Conservation (phyloP, 768 basidiomycete genomes). For the Termitomyces sp. region DNA sequence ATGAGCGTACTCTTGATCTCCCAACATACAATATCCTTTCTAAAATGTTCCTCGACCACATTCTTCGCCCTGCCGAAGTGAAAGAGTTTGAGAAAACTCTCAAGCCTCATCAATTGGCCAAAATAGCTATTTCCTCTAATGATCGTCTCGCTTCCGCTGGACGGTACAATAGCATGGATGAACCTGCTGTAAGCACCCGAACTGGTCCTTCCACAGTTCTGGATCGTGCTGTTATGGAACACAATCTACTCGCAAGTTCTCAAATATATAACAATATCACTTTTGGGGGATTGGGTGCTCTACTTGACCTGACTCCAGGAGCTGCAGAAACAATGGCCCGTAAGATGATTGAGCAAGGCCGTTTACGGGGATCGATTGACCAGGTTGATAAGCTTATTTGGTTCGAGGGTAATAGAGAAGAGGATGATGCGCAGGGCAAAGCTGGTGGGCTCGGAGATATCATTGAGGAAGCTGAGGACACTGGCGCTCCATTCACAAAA, state of each 20-base stretch:
- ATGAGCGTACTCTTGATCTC: constrained; percentile 81
- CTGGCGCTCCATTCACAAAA: constrained; percentile 86
- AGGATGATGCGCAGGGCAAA: constrained; percentile 90
- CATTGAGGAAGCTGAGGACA: constrained; percentile 81
- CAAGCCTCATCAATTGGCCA: constrained; percentile 92
- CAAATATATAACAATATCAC: constrained; percentile 98
- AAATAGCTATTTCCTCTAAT: constrained; percentile 77
- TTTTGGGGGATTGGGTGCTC: constrained; percentile 85
- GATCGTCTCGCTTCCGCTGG: constrained; percentile 69
- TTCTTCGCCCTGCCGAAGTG: constrained; percentile 85
- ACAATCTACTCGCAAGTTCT: constrained; percentile 94
- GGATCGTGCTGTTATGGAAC: constrained; percentile 97
- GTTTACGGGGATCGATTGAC: constrained; percentile 89
- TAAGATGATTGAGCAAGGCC: constrained; percentile 97
- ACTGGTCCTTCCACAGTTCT: constrained; percentile 94
- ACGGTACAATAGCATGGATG: constrained; percentile 49
- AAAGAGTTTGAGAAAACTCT: constrained; percentile 85
- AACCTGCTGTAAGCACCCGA: constrained; percentile 62
- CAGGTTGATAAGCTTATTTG: constrained; percentile 93
- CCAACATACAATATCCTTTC: constrained; percentile 85
- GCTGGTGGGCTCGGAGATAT: constrained; percentile 91
- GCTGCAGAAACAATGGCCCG: constrained; percentile 97
- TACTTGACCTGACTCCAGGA: constrained; percentile 84
- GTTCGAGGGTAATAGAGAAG: constrained; percentile 84
- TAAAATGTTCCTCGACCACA: constrained; percentile 98